Evolutionary conservation across 2,329 filamentous ascomycete genomes (phyloP), one percentile per base, ranked within the genome.

Genomic region (Pyrenochaeta sp.): DNA sequence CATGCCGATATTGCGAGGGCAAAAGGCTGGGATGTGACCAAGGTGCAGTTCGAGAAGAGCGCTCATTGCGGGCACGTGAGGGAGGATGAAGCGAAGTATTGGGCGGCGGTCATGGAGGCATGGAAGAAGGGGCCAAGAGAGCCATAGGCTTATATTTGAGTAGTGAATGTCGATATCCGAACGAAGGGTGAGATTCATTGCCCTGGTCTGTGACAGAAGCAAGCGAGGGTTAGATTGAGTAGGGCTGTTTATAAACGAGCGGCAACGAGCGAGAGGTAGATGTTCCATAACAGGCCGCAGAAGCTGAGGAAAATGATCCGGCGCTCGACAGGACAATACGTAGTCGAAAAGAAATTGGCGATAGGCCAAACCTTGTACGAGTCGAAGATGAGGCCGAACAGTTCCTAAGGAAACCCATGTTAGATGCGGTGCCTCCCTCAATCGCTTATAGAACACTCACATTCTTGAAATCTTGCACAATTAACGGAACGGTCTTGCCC

Each of bases 341-440:
- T 86, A 67, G 90, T 93, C 80, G 90, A 90, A 66, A 91, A 73
- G 40, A 91, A 77, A 66, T 89, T 90, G 28, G 93, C 88, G 13
- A 86, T 73, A 1, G 91, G 91, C 86, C 91, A 92, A 59, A 93
- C 81, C 72, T 85, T 88, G 80, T 90, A 87, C 1, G 91, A 89
- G 0, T 92, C 91, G 58, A 67, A 76, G 54, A 77, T 77, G 40
- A 77, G 73, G 24, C 64, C 63, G 43, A 72, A 66, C 22, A 72
- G 68, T 48, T 77, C 73, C 71, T 75, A 42, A 25, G 32, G 5
- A 2, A 39, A 5, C 28, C 28, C 5, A 2, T 8, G 34, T 61
- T 54, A 64, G 46, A 19, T 27, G n/a, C 7, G 22, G 22, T 25
- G 10, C 13, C 2, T n/a, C 3, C 12, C 5, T 27, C 27, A 5